Evolutionary conservation across 2,329 filamentous ascomycete species (phyloP).

Genomic region (Cyanodermella asteris): DNA sequence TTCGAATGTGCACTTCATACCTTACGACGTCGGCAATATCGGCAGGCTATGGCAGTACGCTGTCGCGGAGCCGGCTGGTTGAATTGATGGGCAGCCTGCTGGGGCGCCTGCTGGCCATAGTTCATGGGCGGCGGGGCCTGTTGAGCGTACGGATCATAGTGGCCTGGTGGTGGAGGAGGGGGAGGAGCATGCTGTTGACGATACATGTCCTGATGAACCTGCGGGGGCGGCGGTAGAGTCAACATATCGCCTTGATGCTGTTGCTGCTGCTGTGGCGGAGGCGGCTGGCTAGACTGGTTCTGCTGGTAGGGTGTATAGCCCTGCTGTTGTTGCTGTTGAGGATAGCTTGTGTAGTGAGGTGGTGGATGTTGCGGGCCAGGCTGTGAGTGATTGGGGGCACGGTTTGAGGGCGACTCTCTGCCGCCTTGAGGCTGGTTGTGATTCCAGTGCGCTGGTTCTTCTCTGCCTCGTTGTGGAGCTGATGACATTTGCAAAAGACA

Average conservation of each 20-base stretch:
- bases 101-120: conserved; percentile 5
- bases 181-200: conserved; percentile 16
- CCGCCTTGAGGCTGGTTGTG: too few relatives aligned
- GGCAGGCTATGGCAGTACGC: conserved; percentile 29
- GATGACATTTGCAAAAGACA: too few relatives aligned
- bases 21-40: conserved; percentile 29
- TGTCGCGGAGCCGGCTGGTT: conserved; percentile 23
- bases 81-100: too few relatives aligned
- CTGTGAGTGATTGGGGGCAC: too few relatives aligned
- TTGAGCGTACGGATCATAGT: conserved; percentile 12
- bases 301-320: conserved; percentile 7
- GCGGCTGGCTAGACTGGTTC: conserved; percentile 14
- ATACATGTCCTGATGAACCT: conserved; percentile 17
- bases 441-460: too few relatives aligned
- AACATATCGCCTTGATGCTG: conserved; percentile 19
- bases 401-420: too few relatives aligned
- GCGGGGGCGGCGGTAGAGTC: conserved; percentile 17
- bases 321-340: conserved; percentile 14
- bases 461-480: too few relatives aligned
- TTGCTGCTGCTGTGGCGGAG: conserved; percentile 15
- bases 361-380: too few relatives aligned
- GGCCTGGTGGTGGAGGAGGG: too few relatives aligned
- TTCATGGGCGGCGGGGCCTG: conserved; percentile 11
- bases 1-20: conserved; percentile 16
- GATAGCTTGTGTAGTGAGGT: too few relatives aligned